Evolutionary conservation across 345 rosid genomes (phyloP).

Genomic region (Tarenaya hassleriana): DNA sequence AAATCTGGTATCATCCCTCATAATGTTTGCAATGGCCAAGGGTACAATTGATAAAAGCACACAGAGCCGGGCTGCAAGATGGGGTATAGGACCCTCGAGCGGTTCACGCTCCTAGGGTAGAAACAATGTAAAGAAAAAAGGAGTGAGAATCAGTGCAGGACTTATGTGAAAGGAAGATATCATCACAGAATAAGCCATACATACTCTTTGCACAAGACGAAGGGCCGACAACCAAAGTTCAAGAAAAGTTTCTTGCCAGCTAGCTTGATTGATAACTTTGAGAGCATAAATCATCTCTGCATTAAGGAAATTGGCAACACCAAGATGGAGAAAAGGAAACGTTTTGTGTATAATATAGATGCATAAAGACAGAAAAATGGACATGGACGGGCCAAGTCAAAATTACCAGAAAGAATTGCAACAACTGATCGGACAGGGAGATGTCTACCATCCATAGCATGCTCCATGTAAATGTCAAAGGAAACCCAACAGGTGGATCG

Average conservation of each 20-base stretch:
- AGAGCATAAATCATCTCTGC: slow-evolving; percentile 47
- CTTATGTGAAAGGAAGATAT: neutral
- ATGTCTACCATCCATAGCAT: slow-evolving; percentile 51
- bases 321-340: neutral
- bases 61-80: slow-evolving; percentile 57
- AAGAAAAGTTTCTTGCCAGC: slow-evolving; percentile 69
- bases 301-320: slow-evolving; percentile 11
- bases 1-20: slow-evolving; percentile 32
- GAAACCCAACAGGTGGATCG: slow-evolving; percentile 50
- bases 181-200: slow-evolving; percentile 26
- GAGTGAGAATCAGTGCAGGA: neutral
- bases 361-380: neutral
- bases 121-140: too few species aligned
- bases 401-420: slow-evolving; percentile 38
- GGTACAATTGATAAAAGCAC: slow-evolving; percentile 57
- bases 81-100: slow-evolving; percentile 63
- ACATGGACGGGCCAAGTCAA: neutral
- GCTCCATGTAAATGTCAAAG: slow-evolving; percentile 56
- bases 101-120: slow-evolving; percentile 50
- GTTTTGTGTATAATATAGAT: neutral
- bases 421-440: slow-evolving; percentile 43
- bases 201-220: slow-evolving; percentile 66
- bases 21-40: slow-evolving; percentile 39
- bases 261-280: slow-evolving; percentile 44
- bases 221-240: slow-evolving; percentile 73